Evolutionary conservation across 2,329 filamentous ascomycete genomes (phyloP).

Genomic region (Botryotinia globosa): DNA sequence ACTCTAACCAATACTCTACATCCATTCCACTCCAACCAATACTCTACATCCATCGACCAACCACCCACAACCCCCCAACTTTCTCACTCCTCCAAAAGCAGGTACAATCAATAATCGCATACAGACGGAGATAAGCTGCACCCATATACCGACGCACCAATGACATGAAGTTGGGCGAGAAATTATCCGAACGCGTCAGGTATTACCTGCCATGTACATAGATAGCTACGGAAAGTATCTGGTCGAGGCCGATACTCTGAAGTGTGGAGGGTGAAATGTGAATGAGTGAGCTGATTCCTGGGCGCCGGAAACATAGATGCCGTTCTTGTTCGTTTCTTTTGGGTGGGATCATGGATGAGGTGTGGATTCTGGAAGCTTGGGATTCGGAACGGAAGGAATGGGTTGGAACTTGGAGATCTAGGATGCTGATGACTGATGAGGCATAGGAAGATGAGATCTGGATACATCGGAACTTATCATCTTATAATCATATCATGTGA

Average conservation of each 20-base stretch:
- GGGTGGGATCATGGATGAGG: too few relatives aligned
- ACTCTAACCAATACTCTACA: background rate
- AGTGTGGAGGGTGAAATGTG: background rate
- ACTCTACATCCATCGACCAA: too few relatives aligned
- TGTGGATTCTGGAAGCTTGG: too few relatives aligned
- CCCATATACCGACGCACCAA: background rate
- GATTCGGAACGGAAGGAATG: too few relatives aligned
- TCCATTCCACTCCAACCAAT: background rate
- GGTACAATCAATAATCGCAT: background rate
- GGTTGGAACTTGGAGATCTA: too few relatives aligned
- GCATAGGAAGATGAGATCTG: too few relatives aligned
- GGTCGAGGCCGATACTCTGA: background rate
- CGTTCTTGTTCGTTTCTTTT: background rate
- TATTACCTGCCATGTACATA: background rate
- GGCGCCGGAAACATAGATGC: constrained; percentile 3
- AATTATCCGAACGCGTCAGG: background rate
- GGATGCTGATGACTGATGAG: too few relatives aligned
- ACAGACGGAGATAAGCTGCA: background rate
- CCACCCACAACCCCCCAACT: background rate
- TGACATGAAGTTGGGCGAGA: background rate
- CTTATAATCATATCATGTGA: too few relatives aligned
- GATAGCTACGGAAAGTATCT: too few relatives aligned
- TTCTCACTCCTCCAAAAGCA: background rate
- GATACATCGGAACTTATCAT: too few relatives aligned
- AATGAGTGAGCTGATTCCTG: constrained; percentile 15